A percentile compares a stretch with the other conserved stretches of the same genome.
Evolutionary conservation across 1,284 basidiomycete species (phyloP).

Genomic region (Polyporus tsugae): DNA sequence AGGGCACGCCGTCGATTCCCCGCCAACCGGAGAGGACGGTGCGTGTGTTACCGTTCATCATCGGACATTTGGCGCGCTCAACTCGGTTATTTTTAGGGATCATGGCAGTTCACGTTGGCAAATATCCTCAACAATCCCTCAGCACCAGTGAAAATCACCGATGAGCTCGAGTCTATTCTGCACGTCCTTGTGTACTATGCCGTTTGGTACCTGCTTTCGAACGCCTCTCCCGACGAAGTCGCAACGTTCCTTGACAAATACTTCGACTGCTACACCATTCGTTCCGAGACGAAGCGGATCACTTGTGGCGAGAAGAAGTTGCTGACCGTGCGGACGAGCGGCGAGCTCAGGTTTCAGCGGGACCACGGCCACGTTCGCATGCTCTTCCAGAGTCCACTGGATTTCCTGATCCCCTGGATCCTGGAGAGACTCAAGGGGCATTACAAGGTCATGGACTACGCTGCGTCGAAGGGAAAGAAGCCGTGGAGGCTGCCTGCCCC

Average conservation of each 20-base stretch:
- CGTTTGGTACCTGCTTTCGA: neutral
- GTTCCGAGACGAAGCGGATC: neutral
- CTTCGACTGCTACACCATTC: neutral
- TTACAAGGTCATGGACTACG: too few species aligned
- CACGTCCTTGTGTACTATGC: conserved; percentile 3
- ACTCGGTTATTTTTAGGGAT: neutral
- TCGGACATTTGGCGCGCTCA: neutral
- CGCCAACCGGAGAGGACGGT: neutral
- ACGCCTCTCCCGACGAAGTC: neutral
- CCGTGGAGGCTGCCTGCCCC: too few species aligned
- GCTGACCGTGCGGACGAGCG: too few species aligned
- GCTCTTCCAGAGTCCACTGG: too few species aligned
- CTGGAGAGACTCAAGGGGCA: too few species aligned
- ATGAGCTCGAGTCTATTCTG: conserved; percentile 5
- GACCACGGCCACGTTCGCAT: too few species aligned
- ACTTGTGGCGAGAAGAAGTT: too few species aligned
- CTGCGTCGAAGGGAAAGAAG: too few species aligned
- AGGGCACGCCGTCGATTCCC: neutral
- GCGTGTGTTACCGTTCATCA: neutral
- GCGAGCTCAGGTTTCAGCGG: too few species aligned
- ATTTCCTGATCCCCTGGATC: too few species aligned
- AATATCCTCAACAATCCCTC: neutral
- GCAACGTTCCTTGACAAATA: neutral
- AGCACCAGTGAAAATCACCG: neutral
- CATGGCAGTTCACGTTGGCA: neutral